These are phyloP conservation scores for Phialophora expanda DNA, from an alignment of 2,329 filamentous ascomycete species.

Conservation along the genomic window DNA sequence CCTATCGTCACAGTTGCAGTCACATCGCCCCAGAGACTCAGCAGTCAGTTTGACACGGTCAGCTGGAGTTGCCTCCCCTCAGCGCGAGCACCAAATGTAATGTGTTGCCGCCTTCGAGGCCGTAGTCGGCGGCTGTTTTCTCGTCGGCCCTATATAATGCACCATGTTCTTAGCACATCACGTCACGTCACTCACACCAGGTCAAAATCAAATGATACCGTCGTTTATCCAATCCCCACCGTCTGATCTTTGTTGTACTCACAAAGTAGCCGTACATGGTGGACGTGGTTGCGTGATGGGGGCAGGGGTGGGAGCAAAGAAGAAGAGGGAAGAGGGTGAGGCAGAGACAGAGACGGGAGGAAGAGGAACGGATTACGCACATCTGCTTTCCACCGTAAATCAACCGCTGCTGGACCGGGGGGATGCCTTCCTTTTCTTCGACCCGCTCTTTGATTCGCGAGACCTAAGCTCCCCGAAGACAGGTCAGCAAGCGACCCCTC, in stretches of 20 bases:
- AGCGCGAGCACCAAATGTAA: slow-evolving; percentile 94
- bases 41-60: neutral
- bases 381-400: slow-evolving; percentile 99
- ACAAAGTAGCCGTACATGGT: neutral
- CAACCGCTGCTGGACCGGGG: slow-evolving; percentile 91
- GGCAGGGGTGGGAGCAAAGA: neutral
- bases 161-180: neutral
- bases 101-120: slow-evolving; percentile 87
- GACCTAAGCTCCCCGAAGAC: slow-evolving; percentile 64
- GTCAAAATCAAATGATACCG: no score
- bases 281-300: neutral
- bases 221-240: no score
- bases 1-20: neutral
- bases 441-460: slow-evolving; percentile 98
- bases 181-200: no score
- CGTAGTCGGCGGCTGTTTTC: slow-evolving; percentile 88
- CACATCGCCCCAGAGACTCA: neutral
- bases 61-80: slow-evolving; percentile 66
- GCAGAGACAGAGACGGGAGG: neutral
- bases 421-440: slow-evolving; percentile 98
- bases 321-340: neutral
- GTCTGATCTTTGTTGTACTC: no score
- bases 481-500: neutral
- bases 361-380: slow-evolving; percentile 58
- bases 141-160: slow-evolving; percentile 76